A percentile compares a stretch with the other conserved stretches of the same genome.
These are phyloP conservation scores for Phaeosphaeria sp. DNA, from an alignment of 2,329 filamentous ascomycete genomes.

Conservation along the genomic window DNA sequence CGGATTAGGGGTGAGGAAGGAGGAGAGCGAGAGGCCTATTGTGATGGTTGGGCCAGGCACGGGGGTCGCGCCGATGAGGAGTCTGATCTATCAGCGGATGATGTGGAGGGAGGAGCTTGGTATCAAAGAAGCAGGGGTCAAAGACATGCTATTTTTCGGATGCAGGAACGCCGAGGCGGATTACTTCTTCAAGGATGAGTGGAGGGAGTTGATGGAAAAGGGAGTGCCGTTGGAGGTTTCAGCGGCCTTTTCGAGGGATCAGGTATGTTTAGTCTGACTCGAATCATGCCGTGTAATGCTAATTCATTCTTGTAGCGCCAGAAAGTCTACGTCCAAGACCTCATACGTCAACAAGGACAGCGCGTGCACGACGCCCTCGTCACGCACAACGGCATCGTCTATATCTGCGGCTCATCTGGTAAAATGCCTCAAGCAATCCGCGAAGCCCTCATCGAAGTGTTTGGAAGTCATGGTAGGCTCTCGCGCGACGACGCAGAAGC, in stretches of 20 bases:
- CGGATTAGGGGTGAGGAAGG: constrained; percentile 49
- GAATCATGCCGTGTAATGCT: not conserved
- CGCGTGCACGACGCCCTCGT: constrained; percentile 61
- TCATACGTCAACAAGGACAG: constrained; percentile 59
- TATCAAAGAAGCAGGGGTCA: constrained; percentile 4
- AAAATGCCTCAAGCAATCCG: constrained; percentile 75
- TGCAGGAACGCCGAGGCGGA: constrained; percentile 77
- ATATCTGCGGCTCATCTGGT: constrained; percentile 68
- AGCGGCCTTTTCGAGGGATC: constrained; percentile 75
- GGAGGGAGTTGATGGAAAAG: constrained; percentile 57
- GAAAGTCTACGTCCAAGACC: constrained; percentile 73
- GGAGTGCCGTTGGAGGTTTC: constrained; percentile 60
- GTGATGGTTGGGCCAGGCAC: constrained; percentile 86
- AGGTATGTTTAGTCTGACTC: constrained; percentile 42
- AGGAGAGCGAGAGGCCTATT: constrained; percentile 63
- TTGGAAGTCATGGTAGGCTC: constrained; percentile 53
- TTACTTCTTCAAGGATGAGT: constrained; percentile 83
- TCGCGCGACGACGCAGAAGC: constrained; percentile 60
- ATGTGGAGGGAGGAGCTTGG: constrained; percentile 43
- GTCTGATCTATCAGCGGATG: constrained; percentile 76
- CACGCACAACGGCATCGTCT: constrained; percentile 60
- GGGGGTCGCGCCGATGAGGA: constrained; percentile 82
- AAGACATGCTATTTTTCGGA: constrained; percentile 76
- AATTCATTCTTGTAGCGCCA: constrained; percentile 42
- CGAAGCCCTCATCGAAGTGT: constrained; percentile 68